A percentile compares a stretch with the other conserved stretches of the same genome.
Conservation (phyloP, 495 filamentous ascomycete species). For the Aspergillus funiculosus region DNA sequence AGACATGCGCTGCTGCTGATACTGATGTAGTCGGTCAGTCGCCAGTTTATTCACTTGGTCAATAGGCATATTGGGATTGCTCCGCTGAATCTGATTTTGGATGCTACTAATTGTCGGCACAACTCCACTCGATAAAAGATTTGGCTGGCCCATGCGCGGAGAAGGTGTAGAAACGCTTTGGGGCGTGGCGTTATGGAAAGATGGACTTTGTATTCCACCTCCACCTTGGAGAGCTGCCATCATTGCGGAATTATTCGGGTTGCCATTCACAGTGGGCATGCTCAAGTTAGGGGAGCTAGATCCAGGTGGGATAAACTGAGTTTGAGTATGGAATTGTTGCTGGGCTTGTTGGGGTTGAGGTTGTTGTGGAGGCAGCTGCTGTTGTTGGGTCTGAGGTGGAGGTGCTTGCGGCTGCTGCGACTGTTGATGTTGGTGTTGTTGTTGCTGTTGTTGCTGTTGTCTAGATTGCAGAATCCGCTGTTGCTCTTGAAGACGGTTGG, state of each 20-base stretch:
- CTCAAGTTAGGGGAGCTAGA: conserved; percentile 40
- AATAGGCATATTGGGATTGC: conserved; percentile 49
- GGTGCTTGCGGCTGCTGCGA: conserved; percentile 29
- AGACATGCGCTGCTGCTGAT: conserved; percentile 49
- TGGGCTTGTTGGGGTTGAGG: conserved; percentile 35
- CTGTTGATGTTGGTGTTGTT: conserved; percentile 32
- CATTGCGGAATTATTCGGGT: conserved; percentile 49
- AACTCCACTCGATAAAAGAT: conserved; percentile 48
- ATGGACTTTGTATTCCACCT: conserved; percentile 46
- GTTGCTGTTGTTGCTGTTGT: conserved; percentile 49
- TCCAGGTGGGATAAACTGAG: conserved; percentile 40
- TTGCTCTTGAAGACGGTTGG: conserved; percentile 58
- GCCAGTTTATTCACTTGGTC: conserved; percentile 58
- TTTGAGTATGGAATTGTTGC: conserved; percentile 38
- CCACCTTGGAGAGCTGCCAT: conserved; percentile 47
- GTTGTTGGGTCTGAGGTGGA: conserved; percentile 17
- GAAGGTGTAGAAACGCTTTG: conserved; percentile 47
- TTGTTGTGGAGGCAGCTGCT: conserved; percentile 34
- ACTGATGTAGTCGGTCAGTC: conserved; percentile 51
- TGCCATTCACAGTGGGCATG: conserved; percentile 45
- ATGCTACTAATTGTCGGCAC: conserved; percentile 49
- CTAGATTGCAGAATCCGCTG: conserved; percentile 61
- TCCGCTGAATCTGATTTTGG: conserved; percentile 46
- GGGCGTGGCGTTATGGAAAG: conserved; percentile 39
- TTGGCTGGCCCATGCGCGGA: conserved; percentile 47